phyloP scores from a whole-genome alignment of 169 alveolate genomes.

The Plasmodium chabaudi region DNA sequence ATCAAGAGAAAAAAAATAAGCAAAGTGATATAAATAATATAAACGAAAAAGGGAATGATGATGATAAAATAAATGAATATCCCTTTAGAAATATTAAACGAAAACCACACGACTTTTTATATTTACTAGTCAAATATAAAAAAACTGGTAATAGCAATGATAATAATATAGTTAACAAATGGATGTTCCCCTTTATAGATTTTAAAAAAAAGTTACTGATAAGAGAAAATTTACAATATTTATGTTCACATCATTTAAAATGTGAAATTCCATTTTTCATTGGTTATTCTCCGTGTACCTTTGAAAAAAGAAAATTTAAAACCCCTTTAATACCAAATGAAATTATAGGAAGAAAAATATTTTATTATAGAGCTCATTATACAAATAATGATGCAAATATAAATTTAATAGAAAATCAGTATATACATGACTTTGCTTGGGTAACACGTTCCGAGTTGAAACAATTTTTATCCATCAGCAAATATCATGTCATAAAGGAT shows the following conservation, averaged over 20 bases:
- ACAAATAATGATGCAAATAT: slow-evolving; percentile 63
- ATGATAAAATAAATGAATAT: slow-evolving; percentile 32
- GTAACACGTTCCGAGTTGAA: slow-evolving; percentile 79
- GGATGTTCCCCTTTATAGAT: slow-evolving; percentile 85
- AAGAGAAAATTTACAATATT: slow-evolving; percentile 78
- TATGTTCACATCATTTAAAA: slow-evolving; percentile 81
- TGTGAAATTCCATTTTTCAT: slow-evolving; percentile 79
- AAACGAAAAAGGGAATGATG: slow-evolving; percentile 15
- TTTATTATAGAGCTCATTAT: slow-evolving; percentile 85
- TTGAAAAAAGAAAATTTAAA: slow-evolving; percentile 73
- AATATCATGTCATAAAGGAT: slow-evolving; percentile 47
- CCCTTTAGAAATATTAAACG: slow-evolving; percentile 78
- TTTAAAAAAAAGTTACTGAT: slow-evolving; percentile 79
- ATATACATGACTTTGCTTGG: slow-evolving; percentile 85
- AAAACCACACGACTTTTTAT: slow-evolving; percentile 78
- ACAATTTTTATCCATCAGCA: slow-evolving; percentile 27
- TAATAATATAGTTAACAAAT: slow-evolving; percentile 17
- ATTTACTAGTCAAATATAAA: slow-evolving; percentile 79
- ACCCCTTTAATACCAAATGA: slow-evolving; percentile 47
- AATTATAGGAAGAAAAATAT: slow-evolving; percentile 79
- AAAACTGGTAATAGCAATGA: neutral
- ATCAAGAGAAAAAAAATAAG: slow-evolving; percentile 6
- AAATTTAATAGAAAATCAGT: slow-evolving; percentile 23
- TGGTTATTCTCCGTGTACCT: slow-evolving; percentile 83
- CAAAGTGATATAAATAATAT: neutral